phyloP scores from a whole-genome alignment of 805 yeast genomes.

The Pichia ethanolica region DNA sequence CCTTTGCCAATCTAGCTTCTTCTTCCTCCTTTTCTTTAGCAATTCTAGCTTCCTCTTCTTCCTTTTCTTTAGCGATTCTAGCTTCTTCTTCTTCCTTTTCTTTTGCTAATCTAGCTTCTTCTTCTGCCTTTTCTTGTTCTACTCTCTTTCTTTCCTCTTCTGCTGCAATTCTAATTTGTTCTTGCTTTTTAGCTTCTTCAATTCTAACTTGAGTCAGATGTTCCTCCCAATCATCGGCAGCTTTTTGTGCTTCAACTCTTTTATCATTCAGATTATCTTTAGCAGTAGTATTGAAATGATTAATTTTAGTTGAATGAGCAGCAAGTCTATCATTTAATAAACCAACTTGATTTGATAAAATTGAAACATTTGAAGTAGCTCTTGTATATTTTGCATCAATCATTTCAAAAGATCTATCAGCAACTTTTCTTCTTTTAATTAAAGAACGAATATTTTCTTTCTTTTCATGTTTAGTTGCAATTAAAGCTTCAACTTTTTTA shows the following conservation, averaged over 20 bases:
- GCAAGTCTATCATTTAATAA: conserved; percentile 35
- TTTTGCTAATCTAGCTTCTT: conserved; percentile 26
- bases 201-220: conserved; percentile 39
- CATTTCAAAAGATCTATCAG: conserved; percentile 30
- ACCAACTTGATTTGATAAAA: conserved; percentile 37
- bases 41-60: conserved; percentile 28
- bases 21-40: conserved; percentile 28
- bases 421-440: conserved; percentile 32
- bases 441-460: conserved; percentile 21
- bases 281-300: conserved; percentile 30
- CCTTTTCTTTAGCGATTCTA: conserved; percentile 25
- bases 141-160: conserved; percentile 33
- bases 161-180: conserved; percentile 33
- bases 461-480: conserved; percentile 36
- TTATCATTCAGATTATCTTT: conserved; percentile 31
- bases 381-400: conserved; percentile 30
- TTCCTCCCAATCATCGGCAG: conserved; percentile 35
- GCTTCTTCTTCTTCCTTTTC: conserved; percentile 25
- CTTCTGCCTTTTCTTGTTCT: conserved; percentile 33
- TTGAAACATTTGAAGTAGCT: conserved; percentile 31
- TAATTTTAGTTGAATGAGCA: conserved; percentile 38
- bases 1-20: conserved; percentile 28
- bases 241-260: conserved; percentile 35
- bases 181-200: conserved; percentile 40
- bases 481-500: conserved; percentile 32